Base-by-base conservation (phyloP, 176 grass and related monocot genomes). In the Puccinellia tenuiflora region DNA sequence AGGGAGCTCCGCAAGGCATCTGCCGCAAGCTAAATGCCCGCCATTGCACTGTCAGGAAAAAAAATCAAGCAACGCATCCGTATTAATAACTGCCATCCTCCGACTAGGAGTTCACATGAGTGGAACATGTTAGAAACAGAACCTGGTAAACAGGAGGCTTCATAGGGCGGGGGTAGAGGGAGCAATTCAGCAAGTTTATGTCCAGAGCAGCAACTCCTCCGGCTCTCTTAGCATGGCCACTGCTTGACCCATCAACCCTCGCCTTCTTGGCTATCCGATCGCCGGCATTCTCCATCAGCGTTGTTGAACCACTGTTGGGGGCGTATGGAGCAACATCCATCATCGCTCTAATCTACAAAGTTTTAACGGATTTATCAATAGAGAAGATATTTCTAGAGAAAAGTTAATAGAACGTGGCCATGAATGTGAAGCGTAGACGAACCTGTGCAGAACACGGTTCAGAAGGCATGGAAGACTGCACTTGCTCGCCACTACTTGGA, bases 11-110 rank as follows among this genome's bases (percentile, higher is more conserved):
- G 15, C 2, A 0, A 59, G 69, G 81, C 69, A 76, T 7, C 31
- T 12, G 15, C 57, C 6, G 45, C 82, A 84, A 22, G 71, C 82
- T 46, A 84, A 26, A 60, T 84, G 71, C 42, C 81, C 82, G 15
- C 18, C 82, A 24, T 31, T 33, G 71, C 83, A 85, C 83, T 70
- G 75, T 34, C 71, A 50, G 20, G 9, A 25, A 57, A 34, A 34
- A 34, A 34, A 34, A 34, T 34, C 33, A 34, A 34, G 33, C 3
- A 34, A 34, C 33, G 33, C 2, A 2, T 18, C 20, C 34, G 15
- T 65, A 34, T 65, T 7, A 65, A 18, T 9, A 17, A 34, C 29
- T 35, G 62, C 16, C 62, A 16, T 65, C 28, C 18, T 5, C 18
- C 15, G 7, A n/a, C 13, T 26, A 9, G 30, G 30, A 34, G 33